phyloP scores from a whole-genome alignment of 129 eudicot genomes.

The Solidago caesia region DNA sequence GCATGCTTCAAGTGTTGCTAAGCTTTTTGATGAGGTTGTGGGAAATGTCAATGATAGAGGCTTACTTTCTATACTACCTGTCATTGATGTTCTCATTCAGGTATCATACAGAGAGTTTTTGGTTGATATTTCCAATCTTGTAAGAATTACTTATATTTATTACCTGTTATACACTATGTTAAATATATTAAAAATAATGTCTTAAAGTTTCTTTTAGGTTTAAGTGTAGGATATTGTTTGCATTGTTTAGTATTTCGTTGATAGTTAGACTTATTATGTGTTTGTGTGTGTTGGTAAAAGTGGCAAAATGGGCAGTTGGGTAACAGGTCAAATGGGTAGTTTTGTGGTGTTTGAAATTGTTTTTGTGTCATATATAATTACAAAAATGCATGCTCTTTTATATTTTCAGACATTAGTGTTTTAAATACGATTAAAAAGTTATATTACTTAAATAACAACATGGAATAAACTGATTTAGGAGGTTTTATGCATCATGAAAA shows the following conservation, averaged over 20 bases:
- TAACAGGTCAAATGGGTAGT: neutral
- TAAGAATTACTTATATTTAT: neutral
- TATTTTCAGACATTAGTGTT: neutral
- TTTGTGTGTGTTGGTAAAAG: constrained; percentile 8
- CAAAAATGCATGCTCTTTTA: too few species aligned
- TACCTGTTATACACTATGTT: neutral
- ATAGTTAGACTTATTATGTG: constrained; percentile 14
- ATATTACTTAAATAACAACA: neutral
- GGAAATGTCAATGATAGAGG: constrained; percentile 89
- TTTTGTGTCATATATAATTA: neutral
- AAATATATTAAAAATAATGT: neutral
- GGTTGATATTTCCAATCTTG: neutral
- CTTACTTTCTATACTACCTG: constrained; percentile 77
- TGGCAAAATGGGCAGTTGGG: neutral
- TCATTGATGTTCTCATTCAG: constrained; percentile 82
- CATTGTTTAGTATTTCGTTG: neutral
- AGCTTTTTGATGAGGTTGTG: constrained; percentile 73
- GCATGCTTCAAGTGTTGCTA: constrained; percentile 78
- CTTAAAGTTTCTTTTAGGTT: neutral
- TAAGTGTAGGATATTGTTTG: constrained; percentile 11
- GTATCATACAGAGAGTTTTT: constrained; percentile 36
- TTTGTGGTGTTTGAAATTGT: neutral
- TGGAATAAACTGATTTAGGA: neutral
- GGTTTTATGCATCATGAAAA: constrained; percentile 6
- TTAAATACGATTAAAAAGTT: neutral